Conservation (phyloP, 164 flowering plant species). For the Warburgia ugandensis region DNA sequence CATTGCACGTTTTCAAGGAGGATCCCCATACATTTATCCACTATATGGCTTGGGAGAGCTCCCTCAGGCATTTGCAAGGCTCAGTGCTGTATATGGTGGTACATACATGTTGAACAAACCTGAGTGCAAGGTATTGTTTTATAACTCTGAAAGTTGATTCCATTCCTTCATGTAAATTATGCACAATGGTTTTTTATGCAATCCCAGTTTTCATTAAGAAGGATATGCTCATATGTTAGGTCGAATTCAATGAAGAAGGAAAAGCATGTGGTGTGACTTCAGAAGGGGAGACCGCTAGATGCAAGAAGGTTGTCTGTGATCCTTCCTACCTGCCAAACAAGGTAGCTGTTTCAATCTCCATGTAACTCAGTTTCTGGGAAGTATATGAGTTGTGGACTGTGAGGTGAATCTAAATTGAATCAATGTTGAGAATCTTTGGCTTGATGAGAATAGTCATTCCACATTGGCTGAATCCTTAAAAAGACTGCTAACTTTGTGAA, state of each 20-base stretch:
- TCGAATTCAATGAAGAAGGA: slow-evolving; percentile 82
- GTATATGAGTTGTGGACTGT: too few relatives aligned
- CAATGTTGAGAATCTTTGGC: too few relatives aligned
- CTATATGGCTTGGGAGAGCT: slow-evolving; percentile 93
- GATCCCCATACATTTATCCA: slow-evolving; percentile 95
- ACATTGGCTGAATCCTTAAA: too few relatives aligned
- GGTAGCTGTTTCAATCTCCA: slow-evolving; percentile 32
- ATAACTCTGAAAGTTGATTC: too few relatives aligned
- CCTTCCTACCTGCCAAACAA: slow-evolving; percentile 92
- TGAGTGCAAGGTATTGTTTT: slow-evolving; percentile 90
- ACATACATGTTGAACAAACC: slow-evolving; percentile 95
- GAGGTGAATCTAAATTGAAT: too few relatives aligned
- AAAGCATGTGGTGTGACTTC: slow-evolving; percentile 84
- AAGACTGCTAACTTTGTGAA: too few relatives aligned
- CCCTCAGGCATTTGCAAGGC: slow-evolving; percentile 95
- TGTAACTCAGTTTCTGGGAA: neutral
- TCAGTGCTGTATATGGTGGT: slow-evolving; percentile 98
- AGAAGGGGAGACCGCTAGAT: slow-evolving; percentile 89
- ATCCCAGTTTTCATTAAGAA: neutral
- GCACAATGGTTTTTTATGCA: too few relatives aligned
- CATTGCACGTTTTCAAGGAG: slow-evolving; percentile 91
- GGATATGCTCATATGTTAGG: slow-evolving; percentile 35
- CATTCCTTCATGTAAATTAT: too few relatives aligned
- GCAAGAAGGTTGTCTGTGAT: slow-evolving; percentile 96
- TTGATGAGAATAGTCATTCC: too few relatives aligned